Evolutionary conservation across 1,139 yeast genomes (phyloP), one percentile per base, ranked within the genome.

Genomic region (Diutina pseudorugosa): DNA sequence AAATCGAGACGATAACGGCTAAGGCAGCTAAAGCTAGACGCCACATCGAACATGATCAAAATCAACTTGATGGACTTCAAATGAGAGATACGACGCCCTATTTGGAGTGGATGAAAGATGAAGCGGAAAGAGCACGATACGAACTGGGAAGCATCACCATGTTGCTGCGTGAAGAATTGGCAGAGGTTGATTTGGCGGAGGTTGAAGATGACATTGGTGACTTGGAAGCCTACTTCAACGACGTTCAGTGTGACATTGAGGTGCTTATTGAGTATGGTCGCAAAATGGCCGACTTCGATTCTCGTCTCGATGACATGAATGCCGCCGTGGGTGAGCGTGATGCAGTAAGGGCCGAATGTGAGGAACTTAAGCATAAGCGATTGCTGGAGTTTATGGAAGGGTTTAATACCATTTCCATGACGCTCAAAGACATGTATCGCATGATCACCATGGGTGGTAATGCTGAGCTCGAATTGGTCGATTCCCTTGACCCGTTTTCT

Each of bases 371-470:
- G 62, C 77, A 83, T 53, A 81, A 77, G 56, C 76, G 98, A 53
- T 73, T 86, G 53, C 90, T 84, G 57, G 97, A 94, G 65, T 94
- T 94, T 62, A 89, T 90, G 95, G 82, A 80, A 57, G 98, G 99
- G 0, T 93, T 94, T 70, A 81, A 83, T 59, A 75, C 82, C 33
- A 94, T 94, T 41, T 90, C 98, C 1, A 75, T 83, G 67, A 87
- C 96, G 7, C 76, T 94, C 57, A 93, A 93, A 65, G 97, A 89
- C 62, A 91, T 94, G 98, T 94, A 94, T 63, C 95, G 91, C 62
- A 88, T 93, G 95, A 93, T 94, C 56, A 94, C 98, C 0, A 90
- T 93, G 95, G 98, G 98, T 16, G 99, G 99, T 44, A 94, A 91
- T 71, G 99, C 99, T 0, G 98, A 94, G 65, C 75, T 94, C 48